A percentile compares a stretch with the other conserved stretches of the same genome.
These are phyloP conservation scores for Candolleomyces eurysporus DNA, from an alignment of 768 basidiomycete genomes.

Conservation along the genomic window DNA sequence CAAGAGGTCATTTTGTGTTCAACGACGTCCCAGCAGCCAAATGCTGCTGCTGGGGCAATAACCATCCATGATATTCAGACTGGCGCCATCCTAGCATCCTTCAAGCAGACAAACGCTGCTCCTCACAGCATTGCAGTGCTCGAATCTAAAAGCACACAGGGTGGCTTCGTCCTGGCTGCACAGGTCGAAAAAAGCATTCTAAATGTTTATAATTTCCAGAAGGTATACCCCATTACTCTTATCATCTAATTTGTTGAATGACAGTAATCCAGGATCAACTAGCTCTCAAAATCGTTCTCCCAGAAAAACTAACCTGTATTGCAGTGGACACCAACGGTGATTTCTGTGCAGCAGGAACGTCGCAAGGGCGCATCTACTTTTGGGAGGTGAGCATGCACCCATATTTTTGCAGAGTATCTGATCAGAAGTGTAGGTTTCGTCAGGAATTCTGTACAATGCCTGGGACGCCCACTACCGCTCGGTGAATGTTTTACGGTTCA, in stretches of 20 bases:
- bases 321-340: slow-evolving; percentile 68
- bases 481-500: slow-evolving; percentile 80
- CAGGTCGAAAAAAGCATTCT: slow-evolving; percentile 88
- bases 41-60: slow-evolving; percentile 59
- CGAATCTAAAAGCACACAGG: slow-evolving; percentile 66
- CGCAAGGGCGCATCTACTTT: slow-evolving; percentile 85
- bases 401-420: not conserved
- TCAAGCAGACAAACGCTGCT: slow-evolving; percentile 78
- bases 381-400: slow-evolving; percentile 80
- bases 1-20: slow-evolving; percentile 71
- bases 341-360: slow-evolving; percentile 86
- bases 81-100: slow-evolving; percentile 72
- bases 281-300: slow-evolving; percentile 78
- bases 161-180: slow-evolving; percentile 80
- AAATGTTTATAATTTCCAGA: slow-evolving; percentile 93
- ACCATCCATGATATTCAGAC: slow-evolving; percentile 81
- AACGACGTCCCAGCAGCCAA: slow-evolving; percentile 47
- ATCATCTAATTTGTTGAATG: slow-evolving; percentile 1
- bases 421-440: slow-evolving; percentile 58
- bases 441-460: slow-evolving; percentile 88
- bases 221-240: slow-evolving; percentile 36
- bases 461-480: slow-evolving; percentile 97
- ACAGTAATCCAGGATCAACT: slow-evolving; percentile 74
- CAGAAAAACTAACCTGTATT: slow-evolving; percentile 85
- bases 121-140: slow-evolving; percentile 67